phyloP scores from a whole-genome alignment of 371 early-diverging fungal genomes.

The Syncephalastrum contaminatum region DNA sequence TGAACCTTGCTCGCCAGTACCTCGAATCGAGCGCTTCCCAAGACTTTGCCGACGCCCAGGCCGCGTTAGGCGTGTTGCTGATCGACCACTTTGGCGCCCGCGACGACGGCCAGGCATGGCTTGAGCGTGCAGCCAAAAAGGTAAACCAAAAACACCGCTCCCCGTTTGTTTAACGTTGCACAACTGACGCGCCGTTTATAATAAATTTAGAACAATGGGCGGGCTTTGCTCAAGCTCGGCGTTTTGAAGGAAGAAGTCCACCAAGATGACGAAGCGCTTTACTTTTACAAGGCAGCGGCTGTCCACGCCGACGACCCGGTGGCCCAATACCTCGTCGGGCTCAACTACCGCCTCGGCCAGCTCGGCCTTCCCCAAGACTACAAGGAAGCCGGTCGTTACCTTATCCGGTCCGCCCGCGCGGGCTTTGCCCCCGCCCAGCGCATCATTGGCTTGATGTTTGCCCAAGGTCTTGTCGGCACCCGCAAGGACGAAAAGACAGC shows the following conservation, averaged over 20 bases:
- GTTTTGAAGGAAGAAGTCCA: slow-evolving; percentile 44
- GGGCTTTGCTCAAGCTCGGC: slow-evolving; percentile 43
- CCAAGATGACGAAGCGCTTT: slow-evolving; percentile 24
- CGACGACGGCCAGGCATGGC: slow-evolving; percentile 38
- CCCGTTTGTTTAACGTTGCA: background rate
- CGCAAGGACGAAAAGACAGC: slow-evolving; percentile 36
- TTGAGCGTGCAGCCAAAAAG: slow-evolving; percentile 36
- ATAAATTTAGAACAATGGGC: slow-evolving; percentile 28
- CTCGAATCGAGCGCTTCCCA: slow-evolving; percentile 37
- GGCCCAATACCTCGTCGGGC: slow-evolving; percentile 44
- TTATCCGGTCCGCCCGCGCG: slow-evolving; percentile 32
- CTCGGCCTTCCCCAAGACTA: slow-evolving; percentile 30
- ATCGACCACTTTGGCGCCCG: slow-evolving; percentile 24
- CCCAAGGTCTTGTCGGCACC: slow-evolving; percentile 12
- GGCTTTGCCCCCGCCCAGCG: slow-evolving; percentile 46
- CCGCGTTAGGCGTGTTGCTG: slow-evolving; percentile 42
- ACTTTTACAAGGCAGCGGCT: slow-evolving; percentile 41
- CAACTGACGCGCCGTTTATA: background rate
- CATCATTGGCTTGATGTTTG: slow-evolving; percentile 43
- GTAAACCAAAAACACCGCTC: slow-evolving; percentile 15
- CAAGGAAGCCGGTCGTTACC: slow-evolving; percentile 34
- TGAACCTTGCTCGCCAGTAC: slow-evolving; percentile 29
- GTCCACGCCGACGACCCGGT: slow-evolving; percentile 24
- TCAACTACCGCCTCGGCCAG: slow-evolving; percentile 36
- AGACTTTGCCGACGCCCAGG: slow-evolving; percentile 46